Conservation (phyloP, 2,329 filamentous ascomycete genomes). For the Trichophyton benhamiae region DNA sequence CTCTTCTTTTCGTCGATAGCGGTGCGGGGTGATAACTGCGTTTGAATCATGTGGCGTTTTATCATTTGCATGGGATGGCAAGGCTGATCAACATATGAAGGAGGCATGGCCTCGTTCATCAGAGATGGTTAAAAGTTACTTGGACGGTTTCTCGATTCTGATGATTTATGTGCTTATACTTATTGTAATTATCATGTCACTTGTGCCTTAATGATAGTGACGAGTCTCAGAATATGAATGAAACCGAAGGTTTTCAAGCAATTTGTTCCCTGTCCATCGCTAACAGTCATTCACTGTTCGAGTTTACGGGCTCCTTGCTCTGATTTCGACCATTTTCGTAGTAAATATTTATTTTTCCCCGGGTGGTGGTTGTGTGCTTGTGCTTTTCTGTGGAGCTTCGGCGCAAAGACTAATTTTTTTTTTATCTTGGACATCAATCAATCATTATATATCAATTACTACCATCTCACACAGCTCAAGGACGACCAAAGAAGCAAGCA, state of each 20-base stretch:
- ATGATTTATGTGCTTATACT: neutral
- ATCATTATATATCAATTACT: neutral
- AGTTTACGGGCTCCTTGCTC: neutral
- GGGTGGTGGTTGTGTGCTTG: neutral
- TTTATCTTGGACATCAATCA: neutral
- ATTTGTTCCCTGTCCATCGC: neutral
- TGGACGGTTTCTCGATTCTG: constrained; percentile 4
- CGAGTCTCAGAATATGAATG: constrained; percentile 4
- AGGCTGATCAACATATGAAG: constrained; percentile 5
- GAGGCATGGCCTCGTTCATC: neutral
- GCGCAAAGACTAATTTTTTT: neutral
- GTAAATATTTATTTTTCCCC: neutral
- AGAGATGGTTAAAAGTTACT: constrained; percentile 7
- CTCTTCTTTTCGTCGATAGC: neutral
- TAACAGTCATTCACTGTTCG: neutral
- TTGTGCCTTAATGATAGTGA: constrained; percentile 2
- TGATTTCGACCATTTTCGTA: neutral
- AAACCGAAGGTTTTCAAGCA: constrained; percentile 1
- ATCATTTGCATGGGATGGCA: neutral
- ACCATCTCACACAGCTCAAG: neutral
- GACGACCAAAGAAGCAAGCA: neutral
- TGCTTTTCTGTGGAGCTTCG: neutral
- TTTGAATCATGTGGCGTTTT: neutral
- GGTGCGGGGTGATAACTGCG: too few species aligned
- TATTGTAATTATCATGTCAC: constrained; percentile 1